Conservation (phyloP, 2,329 filamentous ascomycete species). For the Exophiala dermatitidis region DNA sequence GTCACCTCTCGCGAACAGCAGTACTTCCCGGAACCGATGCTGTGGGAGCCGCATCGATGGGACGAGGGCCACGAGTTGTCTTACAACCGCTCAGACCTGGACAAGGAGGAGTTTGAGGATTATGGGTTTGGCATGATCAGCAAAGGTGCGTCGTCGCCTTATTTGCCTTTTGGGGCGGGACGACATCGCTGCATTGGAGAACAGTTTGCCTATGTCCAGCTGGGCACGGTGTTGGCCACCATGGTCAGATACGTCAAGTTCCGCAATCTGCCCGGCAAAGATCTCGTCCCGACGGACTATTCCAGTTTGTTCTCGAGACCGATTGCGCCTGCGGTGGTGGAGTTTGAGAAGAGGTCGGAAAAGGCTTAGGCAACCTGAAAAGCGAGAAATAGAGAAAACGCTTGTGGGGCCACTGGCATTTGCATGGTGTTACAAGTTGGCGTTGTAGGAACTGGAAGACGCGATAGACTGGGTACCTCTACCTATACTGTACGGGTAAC, state of each 20-base stretch:
- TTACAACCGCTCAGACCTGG: slow-evolving; percentile 41
- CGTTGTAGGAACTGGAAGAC: too few species aligned
- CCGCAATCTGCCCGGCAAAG: slow-evolving; percentile 63
- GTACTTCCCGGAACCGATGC: slow-evolving; percentile 73
- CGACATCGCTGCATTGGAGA: slow-evolving; percentile 93
- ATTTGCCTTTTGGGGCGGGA: slow-evolving; percentile 88
- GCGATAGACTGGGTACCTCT: too few species aligned
- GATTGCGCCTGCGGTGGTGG: slow-evolving; percentile 49
- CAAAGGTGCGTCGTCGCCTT: slow-evolving; percentile 83
- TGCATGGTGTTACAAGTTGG: too few species aligned
- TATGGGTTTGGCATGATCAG: slow-evolving; percentile 90
- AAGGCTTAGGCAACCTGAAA: not conserved
- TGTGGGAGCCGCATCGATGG: slow-evolving; percentile 92
- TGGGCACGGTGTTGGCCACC: slow-evolving; percentile 74
- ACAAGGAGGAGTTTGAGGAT: slow-evolving; percentile 69
- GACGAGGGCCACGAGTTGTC: slow-evolving; percentile 54
- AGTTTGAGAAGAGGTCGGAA: slow-evolving; percentile 21
- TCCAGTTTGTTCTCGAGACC: slow-evolving; percentile 61
- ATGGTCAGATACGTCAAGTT: slow-evolving; percentile 75
- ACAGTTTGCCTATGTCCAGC: slow-evolving; percentile 89
- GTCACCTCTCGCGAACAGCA: slow-evolving; percentile 64
- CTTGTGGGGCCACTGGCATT: too few species aligned
- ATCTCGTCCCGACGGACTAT: slow-evolving; percentile 63
- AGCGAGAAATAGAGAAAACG: not conserved
- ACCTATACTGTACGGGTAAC: too few species aligned